Evolutionary conservation across 768 basidiomycete genomes (phyloP), one percentile per base, ranked within the genome.

Genomic region (Albatrellus ellisii): DNA sequence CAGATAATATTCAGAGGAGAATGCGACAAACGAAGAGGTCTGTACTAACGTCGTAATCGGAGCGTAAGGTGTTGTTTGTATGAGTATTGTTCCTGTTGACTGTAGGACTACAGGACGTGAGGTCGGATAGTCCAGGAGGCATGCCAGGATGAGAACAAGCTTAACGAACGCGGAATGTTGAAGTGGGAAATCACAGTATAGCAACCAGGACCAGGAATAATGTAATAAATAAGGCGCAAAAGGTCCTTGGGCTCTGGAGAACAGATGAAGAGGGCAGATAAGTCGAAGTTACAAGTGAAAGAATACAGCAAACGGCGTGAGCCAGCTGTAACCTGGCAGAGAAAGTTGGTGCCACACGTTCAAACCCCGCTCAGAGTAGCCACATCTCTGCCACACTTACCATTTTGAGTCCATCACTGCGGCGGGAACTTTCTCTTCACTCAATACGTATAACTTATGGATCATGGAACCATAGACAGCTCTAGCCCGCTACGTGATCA

Each of bases 321-420:
- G 37, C n/a, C n/a, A n/a, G n/a, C n/a, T n/a, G n/a, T n/a, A n/a
- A n/a, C n/a, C n/a, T n/a, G n/a, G n/a, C 37, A 25, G 37, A 25
- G 22, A 39, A 22, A 6, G 22, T 39, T 39, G 38, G 28, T 41
- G 40, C 40, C 40, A 41, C 40, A 31, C 18, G 18, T 41, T 41
- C 9, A 31, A 31, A 12, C 40, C 24, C 40, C 28, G 40, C 27
- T 27, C 28, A 31, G 28, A 14, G 31, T 32, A 4, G n/a, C 14
- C 11, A 9, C 31, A 7, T 32, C 31, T 32, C 31, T 15, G 18
- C 36, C 36, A 22, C 17, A 10, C 36, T 31, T 17, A 21, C 12
- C 18, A 15, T 36, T 14, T 17, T 36, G 15, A 17, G 14, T 36
- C 6, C 36, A 14, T 6, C 36, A 22, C 4, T 14, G 21, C 15